phyloP scores from a whole-genome alignment of 495 filamentous ascomycete species.

The Penicillium daleae region DNA sequence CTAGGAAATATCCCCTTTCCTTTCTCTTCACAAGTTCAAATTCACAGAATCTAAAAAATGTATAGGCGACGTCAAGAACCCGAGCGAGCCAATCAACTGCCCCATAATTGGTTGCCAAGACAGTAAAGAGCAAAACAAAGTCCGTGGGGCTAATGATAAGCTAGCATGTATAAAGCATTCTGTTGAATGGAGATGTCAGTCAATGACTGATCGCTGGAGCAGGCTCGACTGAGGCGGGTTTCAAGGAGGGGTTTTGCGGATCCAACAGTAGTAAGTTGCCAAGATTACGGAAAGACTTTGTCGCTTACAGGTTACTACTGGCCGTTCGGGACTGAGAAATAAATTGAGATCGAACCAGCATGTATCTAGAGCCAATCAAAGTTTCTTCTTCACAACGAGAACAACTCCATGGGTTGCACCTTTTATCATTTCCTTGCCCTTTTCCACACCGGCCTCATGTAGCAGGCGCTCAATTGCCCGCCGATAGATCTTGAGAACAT shows the following conservation, averaged over 20 bases:
- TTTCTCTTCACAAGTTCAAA: neutral
- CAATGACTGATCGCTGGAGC: neutral
- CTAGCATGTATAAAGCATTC: neutral
- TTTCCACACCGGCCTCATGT: constrained; percentile 27
- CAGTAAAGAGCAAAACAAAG: neutral
- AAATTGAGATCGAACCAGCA: neutral
- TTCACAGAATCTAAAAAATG: neutral
- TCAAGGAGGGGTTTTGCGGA: neutral
- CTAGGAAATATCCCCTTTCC: neutral
- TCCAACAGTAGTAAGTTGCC: neutral
- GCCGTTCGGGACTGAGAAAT: neutral
- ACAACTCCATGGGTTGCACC: constrained; percentile 8
- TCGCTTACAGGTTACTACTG: neutral
- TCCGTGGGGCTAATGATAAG: neutral
- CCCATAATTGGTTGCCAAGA: neutral
- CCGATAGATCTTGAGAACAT: constrained; percentile 28
- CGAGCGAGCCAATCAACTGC: neutral
- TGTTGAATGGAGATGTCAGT: neutral
- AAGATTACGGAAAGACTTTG: neutral
- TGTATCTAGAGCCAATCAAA: neutral
- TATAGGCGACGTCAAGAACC: neutral
- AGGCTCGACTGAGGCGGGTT: neutral
- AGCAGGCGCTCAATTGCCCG: constrained; percentile 26
- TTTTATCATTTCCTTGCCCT: constrained; percentile 21
- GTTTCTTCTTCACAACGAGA: constrained; percentile 22